Base-by-base conservation (phyloP, 176 grass and related monocot species). In the Poa pratensis region DNA sequence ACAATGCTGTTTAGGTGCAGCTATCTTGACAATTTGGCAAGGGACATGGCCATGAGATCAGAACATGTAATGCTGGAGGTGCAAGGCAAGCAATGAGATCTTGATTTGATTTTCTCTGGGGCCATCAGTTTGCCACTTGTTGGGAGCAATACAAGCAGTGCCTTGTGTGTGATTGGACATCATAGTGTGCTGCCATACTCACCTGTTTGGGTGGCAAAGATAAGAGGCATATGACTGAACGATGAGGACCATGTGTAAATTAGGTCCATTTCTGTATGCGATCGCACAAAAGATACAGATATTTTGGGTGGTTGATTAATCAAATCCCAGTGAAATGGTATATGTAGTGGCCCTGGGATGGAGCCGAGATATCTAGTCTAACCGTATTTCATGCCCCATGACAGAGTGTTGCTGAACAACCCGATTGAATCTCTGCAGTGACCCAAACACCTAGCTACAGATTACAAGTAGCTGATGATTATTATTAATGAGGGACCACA, bases 11-110 rank as follows among this genome's bases (percentile, higher is more conserved):
- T 73, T 73, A 17, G 70, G 42, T 26, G 13, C 42, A 49, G 22
- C 70, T 73, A 73, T 27, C 42, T 1, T 73, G 70, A 26, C 70
- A 73, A 15, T 42, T 49, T 73, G 70, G 70, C 22, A 73, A 49
- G 42, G 42, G n/a, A 73, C 69, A 73, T 0, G 0, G 67, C 70
- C 70, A 49, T 73, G 69, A 48, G 43, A 13, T 26, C n/a, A 4
- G 69, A 72, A 48, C 40, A 26, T 73, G 69, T 2, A 26, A 48
- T 73, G 22, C 42, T 73, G 42, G 0, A 73, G 3, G 69, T 14
- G 69, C 20, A 43, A 14, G 0, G 0, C 37, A n/a, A 13, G 20
- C 37, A 70, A n/a, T 23, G 68, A 2, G 68, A 46, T 72, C 69
- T 46, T 72, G 20, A 46, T 72, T 72, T 23, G 69, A 72, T 45